phyloP scores from a whole-genome alignment of 345 rosid genomes.

The Rhizophora mangle region DNA sequence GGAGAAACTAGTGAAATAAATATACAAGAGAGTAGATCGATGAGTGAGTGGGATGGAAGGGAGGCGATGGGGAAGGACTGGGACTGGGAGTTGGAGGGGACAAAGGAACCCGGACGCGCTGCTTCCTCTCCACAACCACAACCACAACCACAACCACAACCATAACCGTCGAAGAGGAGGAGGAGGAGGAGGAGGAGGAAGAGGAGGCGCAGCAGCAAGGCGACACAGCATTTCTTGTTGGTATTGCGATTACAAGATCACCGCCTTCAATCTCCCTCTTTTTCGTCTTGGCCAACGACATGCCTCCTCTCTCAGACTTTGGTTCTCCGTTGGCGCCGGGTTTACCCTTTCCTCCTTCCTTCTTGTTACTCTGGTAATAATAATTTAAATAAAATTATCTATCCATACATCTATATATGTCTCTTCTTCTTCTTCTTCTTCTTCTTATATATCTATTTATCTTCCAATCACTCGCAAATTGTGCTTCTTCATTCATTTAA shows the following conservation, averaged over 20 bases:
- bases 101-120: background rate
- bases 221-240: slow-evolving; percentile 28
- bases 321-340: slow-evolving; percentile 89
- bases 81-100: slow-evolving; percentile 13
- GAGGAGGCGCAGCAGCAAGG: background rate
- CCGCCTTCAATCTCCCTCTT: slow-evolving; percentile 42
- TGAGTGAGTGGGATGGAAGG: slow-evolving; percentile 12
- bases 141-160: no score
- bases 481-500: background rate
- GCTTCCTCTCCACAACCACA: slow-evolving; percentile 10
- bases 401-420: no score
- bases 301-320: slow-evolving; percentile 40
- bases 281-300: slow-evolving; percentile 59
- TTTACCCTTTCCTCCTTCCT: slow-evolving; percentile 56
- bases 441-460: background rate
- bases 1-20: no score
- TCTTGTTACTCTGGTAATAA: slow-evolving; percentile 35
- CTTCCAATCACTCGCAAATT: background rate
- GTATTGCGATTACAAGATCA: slow-evolving; percentile 62
- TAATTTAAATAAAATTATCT: no score
- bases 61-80: slow-evolving; percentile 34
- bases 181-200: background rate
- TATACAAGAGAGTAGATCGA: background rate
- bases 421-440: background rate
- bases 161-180: no score